Percentiles rank a stretch among this genome's conserved stretches.
phyloP scores from a whole-genome alignment of 2,329 filamentous ascomycete species.

The Pseudogymnoascus verrucosus region DNA sequence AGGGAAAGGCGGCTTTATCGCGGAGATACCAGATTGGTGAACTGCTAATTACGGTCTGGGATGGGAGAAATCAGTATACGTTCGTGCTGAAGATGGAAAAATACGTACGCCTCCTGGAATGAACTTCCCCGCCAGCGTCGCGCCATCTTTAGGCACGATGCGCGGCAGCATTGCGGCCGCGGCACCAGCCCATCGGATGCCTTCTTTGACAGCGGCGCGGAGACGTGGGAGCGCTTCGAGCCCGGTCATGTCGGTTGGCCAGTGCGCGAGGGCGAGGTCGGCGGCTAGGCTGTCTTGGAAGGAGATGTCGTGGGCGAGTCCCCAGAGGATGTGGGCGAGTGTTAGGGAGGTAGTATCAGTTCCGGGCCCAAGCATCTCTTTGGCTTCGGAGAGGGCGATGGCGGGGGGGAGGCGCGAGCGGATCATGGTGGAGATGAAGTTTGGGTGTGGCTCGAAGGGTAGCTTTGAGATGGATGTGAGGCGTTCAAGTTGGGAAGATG shows the following conservation, averaged over 20 bases:
- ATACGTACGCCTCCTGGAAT: slow-evolving; percentile 36
- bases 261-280: slow-evolving; percentile 17
- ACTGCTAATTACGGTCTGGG: slow-evolving; percentile 23
- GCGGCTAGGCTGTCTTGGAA: slow-evolving; percentile 22
- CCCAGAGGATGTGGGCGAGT: slow-evolving; percentile 27
- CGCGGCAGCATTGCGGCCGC: slow-evolving; percentile 19
- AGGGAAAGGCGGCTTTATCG: slow-evolving; percentile 23
- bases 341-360: slow-evolving; percentile 28
- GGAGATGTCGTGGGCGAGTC: slow-evolving; percentile 20
- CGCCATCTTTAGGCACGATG: slow-evolving; percentile 15
- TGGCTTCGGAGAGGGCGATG: slow-evolving; percentile 20
- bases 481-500: not conserved
- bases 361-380: slow-evolving; percentile 26
- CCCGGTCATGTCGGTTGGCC: slow-evolving; percentile 21
- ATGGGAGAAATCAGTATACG: not conserved
- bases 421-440: slow-evolving; percentile 12
- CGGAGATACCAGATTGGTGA: slow-evolving; percentile 27
- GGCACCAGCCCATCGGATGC: slow-evolving; percentile 31
- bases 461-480: not conserved
- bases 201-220: slow-evolving; percentile 42
- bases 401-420: not conserved
- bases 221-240: slow-evolving; percentile 16
- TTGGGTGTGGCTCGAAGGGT: not conserved
- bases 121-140: slow-evolving; percentile 24
- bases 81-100: slow-evolving; percentile 15